These are phyloP conservation scores for Nicotiana knightiana DNA, from an alignment of 257 asterid species.

Conservation along the genomic window DNA sequence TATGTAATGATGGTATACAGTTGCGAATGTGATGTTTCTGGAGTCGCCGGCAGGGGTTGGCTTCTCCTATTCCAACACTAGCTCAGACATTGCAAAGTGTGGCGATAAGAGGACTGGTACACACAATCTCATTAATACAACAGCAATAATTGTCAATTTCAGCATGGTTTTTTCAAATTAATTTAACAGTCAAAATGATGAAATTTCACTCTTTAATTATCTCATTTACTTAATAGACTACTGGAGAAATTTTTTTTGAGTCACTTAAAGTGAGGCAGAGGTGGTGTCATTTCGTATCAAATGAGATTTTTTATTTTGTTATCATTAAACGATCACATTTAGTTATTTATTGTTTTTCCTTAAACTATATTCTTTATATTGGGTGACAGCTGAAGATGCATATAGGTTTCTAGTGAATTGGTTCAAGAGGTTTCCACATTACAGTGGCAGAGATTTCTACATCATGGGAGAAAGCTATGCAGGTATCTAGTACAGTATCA, in stretches of 20 bases:
- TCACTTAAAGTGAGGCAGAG: too few species aligned
- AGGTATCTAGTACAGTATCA: slow-evolving; percentile 7
- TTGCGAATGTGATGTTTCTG: slow-evolving; percentile 30
- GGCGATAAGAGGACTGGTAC: slow-evolving; percentile 36
- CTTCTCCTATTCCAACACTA: slow-evolving; percentile 36
- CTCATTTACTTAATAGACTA: too few species aligned
- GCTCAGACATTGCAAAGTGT: slow-evolving; percentile 22
- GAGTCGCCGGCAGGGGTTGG: slow-evolving; percentile 51
- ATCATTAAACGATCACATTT: neutral
- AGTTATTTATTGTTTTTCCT: neutral
- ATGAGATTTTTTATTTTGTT: too few species aligned
- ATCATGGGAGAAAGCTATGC: slow-evolving; percentile 42
- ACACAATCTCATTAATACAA: neutral
- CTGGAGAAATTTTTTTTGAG: too few species aligned
- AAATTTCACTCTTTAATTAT: neutral
- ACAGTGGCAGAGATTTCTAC: slow-evolving; percentile 24
- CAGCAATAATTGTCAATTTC: neutral
- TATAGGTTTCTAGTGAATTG: slow-evolving; percentile 33
- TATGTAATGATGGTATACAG: slow-evolving; percentile 12
- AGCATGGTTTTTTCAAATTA: neutral
- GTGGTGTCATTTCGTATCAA: too few species aligned
- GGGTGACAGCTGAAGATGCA: slow-evolving; percentile 27
- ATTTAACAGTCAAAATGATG: neutral
- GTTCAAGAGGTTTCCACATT: slow-evolving; percentile 36
- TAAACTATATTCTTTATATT: neutral